A percentile compares a stretch with the other conserved stretches of the same genome.
Evolutionary conservation across 345 rosid genomes (phyloP).

Genomic region (Melastoma malabathricum): DNA sequence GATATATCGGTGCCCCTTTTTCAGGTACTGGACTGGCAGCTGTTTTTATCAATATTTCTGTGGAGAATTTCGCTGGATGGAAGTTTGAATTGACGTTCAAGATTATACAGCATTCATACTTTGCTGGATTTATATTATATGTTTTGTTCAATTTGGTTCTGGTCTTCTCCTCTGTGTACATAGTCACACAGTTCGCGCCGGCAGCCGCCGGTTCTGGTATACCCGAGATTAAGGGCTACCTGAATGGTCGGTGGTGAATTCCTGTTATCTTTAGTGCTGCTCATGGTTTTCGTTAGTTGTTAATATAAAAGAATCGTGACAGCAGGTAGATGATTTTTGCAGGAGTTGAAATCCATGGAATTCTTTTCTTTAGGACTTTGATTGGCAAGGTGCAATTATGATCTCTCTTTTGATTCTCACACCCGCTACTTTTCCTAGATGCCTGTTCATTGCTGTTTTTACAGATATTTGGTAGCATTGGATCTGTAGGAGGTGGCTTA

Average conservation of each 20-base stretch:
- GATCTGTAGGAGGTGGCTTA: conserved; percentile 96
- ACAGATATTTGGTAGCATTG: conserved; percentile 96
- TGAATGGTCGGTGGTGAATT: conserved; percentile 48
- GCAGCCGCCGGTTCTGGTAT: conserved; percentile 99
- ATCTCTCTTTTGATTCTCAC: not conserved
- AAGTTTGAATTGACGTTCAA: conserved; percentile 64
- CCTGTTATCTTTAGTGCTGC: not conserved
- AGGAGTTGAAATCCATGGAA: conserved; percentile 87
- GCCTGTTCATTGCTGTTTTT: conserved; percentile 2
- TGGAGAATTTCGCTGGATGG: conserved; percentile 98
- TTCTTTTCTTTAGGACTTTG: conserved; percentile 87
- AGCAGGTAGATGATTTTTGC: conserved; percentile 9
- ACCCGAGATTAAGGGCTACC: conserved; percentile 96
- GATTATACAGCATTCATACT: conserved; percentile 73
- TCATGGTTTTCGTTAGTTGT: not conserved
- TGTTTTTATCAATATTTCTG: conserved; percentile 81
- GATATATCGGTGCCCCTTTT: conserved; percentile 7
- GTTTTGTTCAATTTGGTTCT: conserved; percentile 61
- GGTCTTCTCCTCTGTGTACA: conserved; percentile 83
- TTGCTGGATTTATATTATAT: conserved; percentile 75
- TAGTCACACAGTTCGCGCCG: conserved; percentile 79
- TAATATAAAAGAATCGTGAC: conserved; percentile 4
- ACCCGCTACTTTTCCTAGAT: not conserved
- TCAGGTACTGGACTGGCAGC: conserved; percentile 94
- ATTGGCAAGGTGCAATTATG: conserved; percentile 61